phyloP scores from a whole-genome alignment of 208 protist species.

The Leishmania lainsoni region DNA sequence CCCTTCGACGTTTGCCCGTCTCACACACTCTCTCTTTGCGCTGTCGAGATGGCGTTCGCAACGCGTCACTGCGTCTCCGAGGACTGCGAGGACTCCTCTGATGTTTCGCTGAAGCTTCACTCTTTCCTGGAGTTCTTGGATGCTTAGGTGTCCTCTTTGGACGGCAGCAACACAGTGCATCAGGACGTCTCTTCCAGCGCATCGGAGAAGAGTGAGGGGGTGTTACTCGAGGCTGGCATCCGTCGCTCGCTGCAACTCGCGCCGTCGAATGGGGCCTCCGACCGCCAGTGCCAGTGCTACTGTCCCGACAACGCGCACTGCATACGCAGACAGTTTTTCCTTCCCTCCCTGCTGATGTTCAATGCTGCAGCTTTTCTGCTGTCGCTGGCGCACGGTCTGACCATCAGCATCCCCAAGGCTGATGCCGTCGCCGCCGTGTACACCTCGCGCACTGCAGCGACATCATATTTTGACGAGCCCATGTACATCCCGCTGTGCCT shows the following conservation, averaged over 20 bases:
- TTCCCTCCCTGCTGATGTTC: constrained; percentile 17
- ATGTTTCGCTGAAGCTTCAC: constrained; percentile 28
- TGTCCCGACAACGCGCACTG: constrained; percentile 31
- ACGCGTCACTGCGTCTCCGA: constrained; percentile 14
- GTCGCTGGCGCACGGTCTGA: not conserved
- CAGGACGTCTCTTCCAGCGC: constrained; percentile 23
- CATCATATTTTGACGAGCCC: not conserved
- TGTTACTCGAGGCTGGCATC: not conserved
- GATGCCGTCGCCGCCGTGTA: not conserved
- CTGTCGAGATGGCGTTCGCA: constrained; percentile 8
- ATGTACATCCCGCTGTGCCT: constrained; percentile 5
- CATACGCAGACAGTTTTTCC: constrained; percentile 21
- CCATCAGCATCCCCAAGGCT: not conserved
- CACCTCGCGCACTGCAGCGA: not conserved
- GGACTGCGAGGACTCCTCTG: constrained; percentile 21
- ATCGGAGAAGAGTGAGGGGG: constrained; percentile 15
- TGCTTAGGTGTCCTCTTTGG: not conserved
- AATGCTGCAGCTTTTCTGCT: not conserved
- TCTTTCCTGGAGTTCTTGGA: constrained; percentile 29
- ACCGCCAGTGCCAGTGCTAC: constrained; percentile 13
- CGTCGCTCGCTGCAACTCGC: constrained; percentile 16
- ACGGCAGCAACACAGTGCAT: constrained; percentile 12
- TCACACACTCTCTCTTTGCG: not conserved
- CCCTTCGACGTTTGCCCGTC: no score
- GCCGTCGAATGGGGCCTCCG: not conserved